Conservation (phyloP, 148 eudicot species). For the Linanthus parryae region DNA sequence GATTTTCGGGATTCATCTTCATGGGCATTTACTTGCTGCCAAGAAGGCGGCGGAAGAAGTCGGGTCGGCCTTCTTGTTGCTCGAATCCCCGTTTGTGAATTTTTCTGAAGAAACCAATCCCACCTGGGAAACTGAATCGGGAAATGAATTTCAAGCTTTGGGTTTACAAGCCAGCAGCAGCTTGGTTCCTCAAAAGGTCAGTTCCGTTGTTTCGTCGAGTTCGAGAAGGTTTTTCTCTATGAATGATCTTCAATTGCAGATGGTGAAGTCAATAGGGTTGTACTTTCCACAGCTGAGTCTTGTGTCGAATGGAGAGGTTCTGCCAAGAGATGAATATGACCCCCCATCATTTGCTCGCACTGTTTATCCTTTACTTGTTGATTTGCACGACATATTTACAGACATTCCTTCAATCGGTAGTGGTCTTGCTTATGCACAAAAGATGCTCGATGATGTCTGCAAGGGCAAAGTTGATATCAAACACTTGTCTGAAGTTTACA, state of each 20-base stretch:
- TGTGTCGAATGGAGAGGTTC: constrained; percentile 14
- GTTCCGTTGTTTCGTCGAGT: constrained; percentile 22
- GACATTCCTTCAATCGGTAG: constrained; percentile 76
- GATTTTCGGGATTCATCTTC: constrained; percentile 76
- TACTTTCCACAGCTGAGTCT: constrained; percentile 25
- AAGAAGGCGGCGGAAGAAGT: constrained; percentile 65
- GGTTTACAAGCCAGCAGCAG: constrained; percentile 35
- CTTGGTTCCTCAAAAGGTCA: constrained; percentile 41
- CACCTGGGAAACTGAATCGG: constrained; percentile 19
- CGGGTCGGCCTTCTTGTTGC: constrained; percentile 64
- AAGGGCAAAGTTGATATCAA: constrained; percentile 43
- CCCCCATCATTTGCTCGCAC: constrained; percentile 70
- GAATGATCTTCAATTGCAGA: constrained; percentile 45
- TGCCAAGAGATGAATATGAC: constrained; percentile 48
- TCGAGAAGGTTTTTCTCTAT: constrained; percentile 31
- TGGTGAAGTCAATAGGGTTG: constrained; percentile 43
- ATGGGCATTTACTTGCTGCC: constrained; percentile 62
- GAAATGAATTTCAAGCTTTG: constrained; percentile 33
- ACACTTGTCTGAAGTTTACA: constrained; percentile 44
- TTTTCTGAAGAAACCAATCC: constrained; percentile 15
- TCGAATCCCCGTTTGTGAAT: constrained; percentile 46
- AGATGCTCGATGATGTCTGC: constrained; percentile 49
- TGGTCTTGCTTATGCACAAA: constrained; percentile 49
- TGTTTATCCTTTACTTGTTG: constrained; percentile 69
- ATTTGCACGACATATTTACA: constrained; percentile 58